These are phyloP conservation scores for Aquilaria yunnanensis DNA, from an alignment of 345 rosid genomes.

Conservation along the genomic window DNA sequence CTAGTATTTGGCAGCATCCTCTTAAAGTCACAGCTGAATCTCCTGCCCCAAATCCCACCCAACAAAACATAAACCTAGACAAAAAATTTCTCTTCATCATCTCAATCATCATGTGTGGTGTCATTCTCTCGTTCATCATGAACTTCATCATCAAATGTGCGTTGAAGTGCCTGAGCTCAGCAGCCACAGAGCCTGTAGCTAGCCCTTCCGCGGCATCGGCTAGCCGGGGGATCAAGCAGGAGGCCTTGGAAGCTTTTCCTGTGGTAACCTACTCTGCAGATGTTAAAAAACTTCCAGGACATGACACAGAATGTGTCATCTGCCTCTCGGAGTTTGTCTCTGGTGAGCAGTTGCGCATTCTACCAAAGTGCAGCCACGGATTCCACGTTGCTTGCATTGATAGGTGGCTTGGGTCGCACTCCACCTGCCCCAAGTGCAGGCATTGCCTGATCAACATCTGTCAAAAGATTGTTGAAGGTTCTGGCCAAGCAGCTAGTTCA, in stretches of 20 bases:
- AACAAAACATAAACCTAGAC: constrained; percentile 20
- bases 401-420: constrained; percentile 56
- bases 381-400: constrained; percentile 62
- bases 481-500: constrained; percentile 11
- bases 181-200: constrained; percentile 20
- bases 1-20: no score
- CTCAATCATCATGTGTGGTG: constrained; percentile 43
- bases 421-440: constrained; percentile 67
- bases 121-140: constrained; percentile 39
- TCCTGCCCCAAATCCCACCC: constrained; percentile 17
- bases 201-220: constrained; percentile 15
- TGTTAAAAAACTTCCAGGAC: constrained; percentile 29
- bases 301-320: constrained; percentile 48
- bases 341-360: constrained; percentile 39
- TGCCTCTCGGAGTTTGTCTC: constrained; percentile 42
- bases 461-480: constrained; percentile 23
- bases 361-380: constrained; percentile 67
- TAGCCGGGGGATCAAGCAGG: constrained; percentile 35
- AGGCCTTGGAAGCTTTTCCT: constrained; percentile 40
- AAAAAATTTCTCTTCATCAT: constrained; percentile 39
- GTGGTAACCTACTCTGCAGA: constrained; percentile 34
- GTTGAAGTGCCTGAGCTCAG: constrained; percentile 26
- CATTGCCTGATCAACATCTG: constrained; percentile 29
- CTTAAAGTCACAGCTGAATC: constrained; percentile 12
- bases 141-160: constrained; percentile 44